Conservation (phyloP, 768 basidiomycete genomes). For the Nevesoporus exiguus region DNA sequence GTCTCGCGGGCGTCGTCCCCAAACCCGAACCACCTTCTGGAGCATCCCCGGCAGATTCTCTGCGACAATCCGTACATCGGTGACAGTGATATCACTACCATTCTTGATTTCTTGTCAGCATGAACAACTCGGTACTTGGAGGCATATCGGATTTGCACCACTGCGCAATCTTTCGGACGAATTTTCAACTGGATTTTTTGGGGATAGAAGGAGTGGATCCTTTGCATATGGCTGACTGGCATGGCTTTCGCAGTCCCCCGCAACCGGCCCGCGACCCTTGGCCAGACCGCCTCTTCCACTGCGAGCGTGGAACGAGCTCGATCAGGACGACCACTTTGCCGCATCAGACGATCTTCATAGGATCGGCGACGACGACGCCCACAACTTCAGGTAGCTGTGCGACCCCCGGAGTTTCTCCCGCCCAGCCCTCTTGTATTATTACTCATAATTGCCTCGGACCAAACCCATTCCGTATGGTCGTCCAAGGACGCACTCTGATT, state of each 20-base stretch:
- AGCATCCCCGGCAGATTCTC: constrained; percentile 29
- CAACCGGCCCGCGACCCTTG: constrained; percentile 8
- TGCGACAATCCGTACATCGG: constrained; percentile 34
- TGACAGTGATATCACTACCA: constrained; percentile 13
- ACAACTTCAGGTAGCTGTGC: constrained; percentile 22
- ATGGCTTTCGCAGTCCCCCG: constrained; percentile 9
- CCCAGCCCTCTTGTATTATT: constrained; percentile 31
- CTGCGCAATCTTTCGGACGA: constrained; percentile 24
- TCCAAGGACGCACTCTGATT: constrained; percentile 20
- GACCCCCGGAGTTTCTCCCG: constrained; percentile 7
- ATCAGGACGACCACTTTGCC: constrained; percentile 16
- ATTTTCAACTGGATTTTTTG: constrained; percentile 25
- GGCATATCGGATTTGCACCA: constrained; percentile 25
- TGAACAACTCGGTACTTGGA: constrained; percentile 25
- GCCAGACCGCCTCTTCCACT: constrained; percentile 12
- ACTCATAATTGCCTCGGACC: constrained; percentile 33
- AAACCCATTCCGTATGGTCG: constrained; percentile 17
- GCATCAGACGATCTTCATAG: constrained; percentile 22
- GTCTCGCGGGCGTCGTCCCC: constrained; percentile 68
- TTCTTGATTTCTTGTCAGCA: constrained; percentile 31
- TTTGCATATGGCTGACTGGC: constrained; percentile 16
- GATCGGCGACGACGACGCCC: constrained; percentile 15
- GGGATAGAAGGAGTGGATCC: constrained; percentile 14
- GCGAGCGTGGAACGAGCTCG: constrained; percentile 23
- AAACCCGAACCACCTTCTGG: constrained; percentile 49